Evolutionary conservation across 2,329 filamentous ascomycete species (phyloP).

Genomic region (Pyricularia sp.): DNA sequence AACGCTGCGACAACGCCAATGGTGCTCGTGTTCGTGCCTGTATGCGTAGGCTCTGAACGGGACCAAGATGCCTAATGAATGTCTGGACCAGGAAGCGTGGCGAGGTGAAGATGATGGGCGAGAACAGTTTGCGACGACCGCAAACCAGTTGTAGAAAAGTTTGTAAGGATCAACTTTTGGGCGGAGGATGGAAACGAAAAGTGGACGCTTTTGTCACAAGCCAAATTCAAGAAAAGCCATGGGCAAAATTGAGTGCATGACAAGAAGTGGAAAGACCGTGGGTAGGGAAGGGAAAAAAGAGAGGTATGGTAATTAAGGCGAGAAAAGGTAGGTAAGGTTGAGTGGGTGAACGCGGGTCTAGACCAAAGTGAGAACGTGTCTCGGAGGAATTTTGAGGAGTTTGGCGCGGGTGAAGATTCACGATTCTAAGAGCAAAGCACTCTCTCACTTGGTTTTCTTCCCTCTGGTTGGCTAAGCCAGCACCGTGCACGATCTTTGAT

Average conservation of each 20-base stretch:
- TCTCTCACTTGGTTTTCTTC: background rate
- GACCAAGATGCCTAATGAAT: background rate
- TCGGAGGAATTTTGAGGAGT: background rate
- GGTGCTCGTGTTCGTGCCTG: background rate
- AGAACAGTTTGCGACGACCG: constrained; percentile 3
- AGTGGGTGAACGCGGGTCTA: background rate
- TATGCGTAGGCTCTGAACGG: background rate
- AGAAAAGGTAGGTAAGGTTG: background rate
- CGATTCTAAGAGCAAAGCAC: background rate
- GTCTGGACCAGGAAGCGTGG: background rate
- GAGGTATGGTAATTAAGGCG: constrained; percentile 15
- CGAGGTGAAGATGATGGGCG: background rate
- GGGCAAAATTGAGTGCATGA: constrained; percentile 17
- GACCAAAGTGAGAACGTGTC: background rate
- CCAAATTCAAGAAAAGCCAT: constrained; percentile 8
- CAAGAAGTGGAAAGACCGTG: constrained; percentile 16
- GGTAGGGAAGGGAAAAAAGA: constrained; percentile 24
- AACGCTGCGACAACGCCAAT: background rate
- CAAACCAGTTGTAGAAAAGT: constrained; percentile 2
- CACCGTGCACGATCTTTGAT: background rate
- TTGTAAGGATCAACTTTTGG: background rate
- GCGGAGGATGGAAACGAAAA: constrained; percentile 3
- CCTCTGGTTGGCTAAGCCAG: background rate
- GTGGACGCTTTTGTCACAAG: background rate
- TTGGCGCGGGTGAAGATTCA: constrained; percentile 1